These are phyloP conservation scores for Drosera spatulata DNA, from an alignment of 179 eudicot species.

Conservation along the genomic window DNA sequence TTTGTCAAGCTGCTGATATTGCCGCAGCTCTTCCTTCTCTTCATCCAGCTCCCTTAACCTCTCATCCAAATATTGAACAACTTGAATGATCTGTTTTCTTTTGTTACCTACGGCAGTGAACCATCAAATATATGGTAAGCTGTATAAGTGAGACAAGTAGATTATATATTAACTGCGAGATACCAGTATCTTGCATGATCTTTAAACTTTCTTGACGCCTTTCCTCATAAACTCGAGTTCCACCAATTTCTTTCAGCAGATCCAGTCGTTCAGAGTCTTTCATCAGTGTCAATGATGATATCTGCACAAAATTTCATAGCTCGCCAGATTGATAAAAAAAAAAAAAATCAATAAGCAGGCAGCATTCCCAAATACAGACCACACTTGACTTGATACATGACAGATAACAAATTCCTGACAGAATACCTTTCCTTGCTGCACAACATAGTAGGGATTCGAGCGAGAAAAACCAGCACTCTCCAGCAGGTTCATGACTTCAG, in stretches of 20 bases:
- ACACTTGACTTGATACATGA: too few relatives aligned
- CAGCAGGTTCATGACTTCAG: conserved; percentile 94
- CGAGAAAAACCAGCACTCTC: conserved; percentile 99
- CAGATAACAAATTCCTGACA: too few relatives aligned
- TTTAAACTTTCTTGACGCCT: conserved; percentile 96
- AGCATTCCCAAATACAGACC: too few relatives aligned
- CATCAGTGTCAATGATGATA: conserved; percentile 91
- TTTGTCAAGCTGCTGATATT: conserved; percentile 96
- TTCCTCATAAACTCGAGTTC: conserved; percentile 97
- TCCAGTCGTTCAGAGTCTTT: conserved; percentile 90
- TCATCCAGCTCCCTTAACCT: conserved; percentile 93
- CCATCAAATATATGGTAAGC: too few relatives aligned
- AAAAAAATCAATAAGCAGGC: neutral
- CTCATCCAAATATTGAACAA: conserved; percentile 96
- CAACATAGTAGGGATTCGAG: conserved; percentile 98
- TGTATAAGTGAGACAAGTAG: too few relatives aligned
- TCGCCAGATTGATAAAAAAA: neutral
- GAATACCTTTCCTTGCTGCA: conserved; percentile 94
- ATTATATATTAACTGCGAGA: conserved; percentile 16
- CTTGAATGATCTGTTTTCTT: conserved; percentile 94
- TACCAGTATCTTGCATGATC: conserved; percentile 98
- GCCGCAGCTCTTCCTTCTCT: conserved; percentile 89
- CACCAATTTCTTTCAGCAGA: conserved; percentile 98
- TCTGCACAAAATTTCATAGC: conserved; percentile 23
- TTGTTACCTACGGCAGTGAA: conserved; percentile 49